Evolutionary conservation across 2,329 filamentous ascomycete species (phyloP).

Genomic region (Phoma sp.): DNA sequence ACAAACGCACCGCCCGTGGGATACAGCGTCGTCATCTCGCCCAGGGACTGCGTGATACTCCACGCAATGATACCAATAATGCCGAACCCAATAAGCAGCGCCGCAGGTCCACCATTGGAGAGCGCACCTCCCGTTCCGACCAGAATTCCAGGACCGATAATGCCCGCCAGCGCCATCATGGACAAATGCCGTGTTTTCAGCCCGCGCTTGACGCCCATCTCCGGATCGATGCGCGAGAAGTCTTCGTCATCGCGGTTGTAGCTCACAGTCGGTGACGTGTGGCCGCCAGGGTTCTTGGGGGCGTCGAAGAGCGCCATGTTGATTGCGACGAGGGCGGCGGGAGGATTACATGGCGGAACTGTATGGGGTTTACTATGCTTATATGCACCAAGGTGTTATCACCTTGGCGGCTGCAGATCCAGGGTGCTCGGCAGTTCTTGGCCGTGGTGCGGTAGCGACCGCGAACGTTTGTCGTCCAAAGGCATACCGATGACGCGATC

Average conservation of each 20-base stretch:
- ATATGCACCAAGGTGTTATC: constrained; percentile 13
- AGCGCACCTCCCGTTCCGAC: constrained; percentile 75
- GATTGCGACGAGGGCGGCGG: neutral
- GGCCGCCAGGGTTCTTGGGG: constrained; percentile 21
- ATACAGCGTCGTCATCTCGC: constrained; percentile 75
- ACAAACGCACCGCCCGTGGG: constrained; percentile 74
- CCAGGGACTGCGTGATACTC: constrained; percentile 73
- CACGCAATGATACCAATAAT: constrained; percentile 73
- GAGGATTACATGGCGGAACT: constrained; percentile 4
- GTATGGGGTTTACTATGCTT: neutral
- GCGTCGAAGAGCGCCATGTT: constrained; percentile 30
- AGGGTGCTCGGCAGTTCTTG: constrained; percentile 4
- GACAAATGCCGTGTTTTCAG: constrained; percentile 71
- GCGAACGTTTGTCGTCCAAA: constrained; percentile 5
- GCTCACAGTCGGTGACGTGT: constrained; percentile 26
- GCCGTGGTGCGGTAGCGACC: constrained; percentile 1
- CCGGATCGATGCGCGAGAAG: constrained; percentile 57
- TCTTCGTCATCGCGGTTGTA: constrained; percentile 35
- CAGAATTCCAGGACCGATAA: constrained; percentile 72
- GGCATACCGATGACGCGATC: constrained; percentile 17
- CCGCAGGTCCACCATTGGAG: constrained; percentile 71
- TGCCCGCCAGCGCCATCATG: constrained; percentile 60
- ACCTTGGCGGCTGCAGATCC: constrained; percentile 22
- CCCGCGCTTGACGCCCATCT: constrained; percentile 71
- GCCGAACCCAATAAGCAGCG: constrained; percentile 75